Evolutionary conservation across 441 rosid genomes (phyloP).

Genomic region (Macaranga tanarius): DNA sequence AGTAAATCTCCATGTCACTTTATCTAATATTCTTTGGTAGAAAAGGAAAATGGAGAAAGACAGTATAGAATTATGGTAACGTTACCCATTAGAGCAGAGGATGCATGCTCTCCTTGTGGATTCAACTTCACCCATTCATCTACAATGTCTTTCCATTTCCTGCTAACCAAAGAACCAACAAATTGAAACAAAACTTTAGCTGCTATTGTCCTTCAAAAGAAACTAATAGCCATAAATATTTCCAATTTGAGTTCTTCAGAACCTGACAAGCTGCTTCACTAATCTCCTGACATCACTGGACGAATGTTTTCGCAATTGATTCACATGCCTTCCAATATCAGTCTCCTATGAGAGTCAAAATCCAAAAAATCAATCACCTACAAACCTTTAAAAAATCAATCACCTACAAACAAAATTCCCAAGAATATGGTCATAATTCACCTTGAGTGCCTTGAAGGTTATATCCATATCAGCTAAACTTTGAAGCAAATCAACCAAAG

Average conservation of each 20-base stretch:
- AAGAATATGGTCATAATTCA: constrained; percentile 18
- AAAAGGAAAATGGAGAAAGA: constrained; percentile 20
- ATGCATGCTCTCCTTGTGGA: constrained; percentile 68
- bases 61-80: constrained; percentile 6
- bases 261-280: constrained; percentile 93
- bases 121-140: constrained; percentile 93
- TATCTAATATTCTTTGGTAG: neutral
- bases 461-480: constrained; percentile 90
- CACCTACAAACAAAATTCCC: neutral
- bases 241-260: constrained; percentile 4
- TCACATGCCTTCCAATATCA: constrained; percentile 89
- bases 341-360: constrained; percentile 53
- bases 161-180: constrained; percentile 29
- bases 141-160: constrained; percentile 96
- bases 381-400: neutral
- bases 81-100: constrained; percentile 77
- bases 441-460: constrained; percentile 89
- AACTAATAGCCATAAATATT: neutral
- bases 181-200: neutral
- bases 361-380: constrained; percentile 1
- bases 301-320: constrained; percentile 65
- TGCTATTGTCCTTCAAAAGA: neutral
- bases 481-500: constrained; percentile 85
- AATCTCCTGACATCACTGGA: constrained; percentile 73
- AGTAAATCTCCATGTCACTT: constrained; percentile 22